Evolutionary conservation across 805 yeast species (phyloP), one percentile per base, ranked within the genome.

Genomic region (Cyberlindnera subsufficiens): DNA sequence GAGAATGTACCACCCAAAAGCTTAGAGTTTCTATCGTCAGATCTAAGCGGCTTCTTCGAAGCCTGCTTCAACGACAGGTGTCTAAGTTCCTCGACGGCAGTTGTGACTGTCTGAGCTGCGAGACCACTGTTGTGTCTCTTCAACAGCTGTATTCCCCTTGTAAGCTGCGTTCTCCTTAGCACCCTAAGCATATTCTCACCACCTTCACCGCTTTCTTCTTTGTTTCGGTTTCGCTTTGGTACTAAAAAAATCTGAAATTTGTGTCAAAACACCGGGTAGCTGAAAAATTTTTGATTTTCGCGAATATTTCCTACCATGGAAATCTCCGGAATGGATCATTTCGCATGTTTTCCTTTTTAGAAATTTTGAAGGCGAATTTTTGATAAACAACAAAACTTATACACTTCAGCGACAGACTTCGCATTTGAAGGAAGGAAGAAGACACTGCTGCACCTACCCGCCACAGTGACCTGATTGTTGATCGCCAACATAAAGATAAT

Each of bases 1-100:
- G 59, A 54, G 35, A 44, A 55, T 3, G 57, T 35, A 13, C 42
- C 43, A 3, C 51, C 50, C 16, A 50, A 36, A 2, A 49, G 43
- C 13, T 33, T 30, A 14, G 49, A 33, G 37, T 47, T 36, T 16
- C 41, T 32, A 2, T 18, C 39, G 9, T 27, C 42, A 6, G 38
- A 27, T 16, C 30, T 18, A 25, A 22, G 13, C 25, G 17, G 35
- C 17, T 18, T 37, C 17, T 20, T 18, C 16, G 18, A 11, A 29
- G 18, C 17, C 6, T 32, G 33, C 27, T 40, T 42, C 16, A 30
- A 6, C 6, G 50, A 35, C 7, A 43, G 16, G 29, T 40, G 38
- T 33, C 49, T 49, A 29, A 52, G 44, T 39, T 52, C 56, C 7
- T 48, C 49, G 14, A 52, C 47, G 10, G 44, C 25, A 2, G 46